These are phyloP conservation scores for Cordyceps fumosorosea DNA, from an alignment of 2,329 filamentous ascomycete genomes.

Conservation along the genomic window DNA sequence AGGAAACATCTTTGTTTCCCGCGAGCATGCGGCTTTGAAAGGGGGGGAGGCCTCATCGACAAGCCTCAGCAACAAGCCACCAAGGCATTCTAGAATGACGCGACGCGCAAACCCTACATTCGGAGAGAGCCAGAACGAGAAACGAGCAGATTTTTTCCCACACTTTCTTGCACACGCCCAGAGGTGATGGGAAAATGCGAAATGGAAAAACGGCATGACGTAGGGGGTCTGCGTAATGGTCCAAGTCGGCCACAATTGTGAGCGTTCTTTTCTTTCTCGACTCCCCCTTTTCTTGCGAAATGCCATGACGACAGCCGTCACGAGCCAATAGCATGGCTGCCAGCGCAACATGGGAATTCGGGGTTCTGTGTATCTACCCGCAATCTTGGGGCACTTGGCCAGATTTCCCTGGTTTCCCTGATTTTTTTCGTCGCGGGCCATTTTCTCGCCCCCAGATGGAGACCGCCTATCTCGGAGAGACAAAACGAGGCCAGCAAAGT, in stretches of 20 bases:
- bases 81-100: background rate
- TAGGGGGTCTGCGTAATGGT: background rate
- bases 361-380: background rate
- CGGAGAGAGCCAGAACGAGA: background rate
- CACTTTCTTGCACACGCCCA: background rate
- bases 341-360: background rate
- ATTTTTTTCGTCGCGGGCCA: background rate
- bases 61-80: background rate
- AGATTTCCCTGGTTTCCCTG: background rate
- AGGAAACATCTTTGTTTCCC: background rate
- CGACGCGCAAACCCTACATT: background rate
- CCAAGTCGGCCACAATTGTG: conserved; percentile 8
- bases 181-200: background rate
- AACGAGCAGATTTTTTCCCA: background rate
- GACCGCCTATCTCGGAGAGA: background rate
- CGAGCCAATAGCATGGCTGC: background rate
- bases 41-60: background rate
- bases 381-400: background rate
- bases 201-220: conserved; percentile 9
- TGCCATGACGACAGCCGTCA: background rate
- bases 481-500: background rate
- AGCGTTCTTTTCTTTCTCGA: background rate
- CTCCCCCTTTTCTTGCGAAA: background rate
- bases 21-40: background rate
- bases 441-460: background rate